Evolutionary conservation across 371 early-diverging fungal species (phyloP), one percentile per base, ranked within the genome.

Genomic region (Haplosporangium sp.): DNA sequence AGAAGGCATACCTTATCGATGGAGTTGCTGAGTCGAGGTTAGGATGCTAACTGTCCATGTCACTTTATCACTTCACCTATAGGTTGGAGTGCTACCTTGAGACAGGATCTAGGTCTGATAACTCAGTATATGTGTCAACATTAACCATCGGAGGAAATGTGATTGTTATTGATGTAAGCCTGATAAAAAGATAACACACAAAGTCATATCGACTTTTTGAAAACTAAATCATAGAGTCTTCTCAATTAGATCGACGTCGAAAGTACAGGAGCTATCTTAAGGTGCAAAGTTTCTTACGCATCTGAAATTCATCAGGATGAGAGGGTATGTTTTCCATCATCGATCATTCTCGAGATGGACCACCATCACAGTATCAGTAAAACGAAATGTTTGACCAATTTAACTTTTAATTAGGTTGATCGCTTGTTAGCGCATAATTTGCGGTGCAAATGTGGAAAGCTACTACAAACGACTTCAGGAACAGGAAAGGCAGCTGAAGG

Each of bases 161-260:
- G 9, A 90, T 90, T 82, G 90, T 90, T 38, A 76, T 90, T 56
- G 90, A 90, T 82, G 90, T 90, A 84, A 34, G 67, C 15, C 11
- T 10, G 15, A 20, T 55, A 9, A 34, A 27, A 27, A 27, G 27
- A 27, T 27, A 27, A 27, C 27, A 27, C 27, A 27, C 27, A 27
- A 27, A 27, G 27, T 27, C 27, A 27, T 27, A 27, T 27, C 27
- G 27, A 27, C 27, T 27, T 27, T 27, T 27, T 27, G 27, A 27
- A 48, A 34, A 7, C 34, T 55, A 34, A 27, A 8, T 4, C 10
- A 10, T 34, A 35, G 11, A 8, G 7, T 34, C 7, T 55, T 11
- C 15, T 20, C 13, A 10, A 11, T 9, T 85, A 89, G 90, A 88
- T 90, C 48, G 88, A 88, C 61, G 83, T 90, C n/a, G 89, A 90